Base-by-base conservation (phyloP, 2,329 filamentous ascomycete genomes). In the Pseudovirgaria hyperparasitica region DNA sequence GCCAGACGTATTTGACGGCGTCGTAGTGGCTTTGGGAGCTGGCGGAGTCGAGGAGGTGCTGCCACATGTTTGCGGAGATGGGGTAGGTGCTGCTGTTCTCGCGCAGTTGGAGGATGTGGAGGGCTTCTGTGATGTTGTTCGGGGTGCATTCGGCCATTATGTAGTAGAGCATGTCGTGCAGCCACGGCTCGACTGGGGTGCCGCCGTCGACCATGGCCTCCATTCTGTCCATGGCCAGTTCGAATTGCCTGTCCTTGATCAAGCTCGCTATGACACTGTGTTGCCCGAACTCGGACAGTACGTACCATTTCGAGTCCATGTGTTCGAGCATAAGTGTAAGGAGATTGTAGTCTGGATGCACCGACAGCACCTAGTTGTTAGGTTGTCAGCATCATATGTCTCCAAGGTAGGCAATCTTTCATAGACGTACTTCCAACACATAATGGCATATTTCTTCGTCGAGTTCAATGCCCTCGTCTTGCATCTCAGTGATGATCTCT, bases 311-410 rank as follows among this genome's bases (percentile, higher is more conserved):
- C 30, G 72, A 63, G 42, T 72, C 71, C 78, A 90, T 84, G 30
- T 76, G 74, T 29, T 70, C 58, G 20, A 94, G 58, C 4, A 93
- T 65, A 19, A 76, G 65, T 28, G 70, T 67, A 19, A 85, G 74
- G 14, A 90, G 58, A 5, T 84, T 39, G 41, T 92, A 87, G 52
- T 96, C 81, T 0, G 87, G 82, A 48, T 96, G 90, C 6, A 90
- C 70, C 1, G 81, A 72, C 14, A 94, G 62, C 5, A 70, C 76
- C 63, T 79, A 23, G 20, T 13, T 12, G 21, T 14, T 9, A 30
- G 14, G n/a, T n/a, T n/a, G n/a, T 32, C 23, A 33, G 14, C 7
- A 25, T 18, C 16, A 20, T 20, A 16, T 19, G 20, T 13, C 22
- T 26, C n/a, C 13, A 15, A 19, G 6, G 12, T 16, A 16, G 20